A percentile compares a stretch with the other conserved stretches of the same genome.
Evolutionary conservation across 1,284 basidiomycete species (phyloP).

Genomic region (Neotropicomus parvogracilis): DNA sequence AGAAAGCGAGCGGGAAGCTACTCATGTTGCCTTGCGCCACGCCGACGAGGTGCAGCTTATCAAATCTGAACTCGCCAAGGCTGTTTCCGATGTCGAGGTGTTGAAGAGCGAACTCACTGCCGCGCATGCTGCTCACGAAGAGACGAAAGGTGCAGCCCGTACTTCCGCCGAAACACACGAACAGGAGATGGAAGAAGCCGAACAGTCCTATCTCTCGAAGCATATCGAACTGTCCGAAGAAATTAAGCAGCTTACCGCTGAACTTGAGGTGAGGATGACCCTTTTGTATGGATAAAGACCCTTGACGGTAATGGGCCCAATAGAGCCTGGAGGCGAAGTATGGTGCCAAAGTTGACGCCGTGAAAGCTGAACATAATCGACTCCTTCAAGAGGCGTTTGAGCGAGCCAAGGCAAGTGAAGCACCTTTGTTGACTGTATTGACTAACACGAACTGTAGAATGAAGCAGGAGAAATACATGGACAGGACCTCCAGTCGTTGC

Average conservation of each 20-base stretch:
- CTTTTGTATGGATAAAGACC: neutral
- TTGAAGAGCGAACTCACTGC: constrained; percentile 46
- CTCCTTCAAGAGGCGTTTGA: constrained; percentile 68
- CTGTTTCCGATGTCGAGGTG: constrained; percentile 44
- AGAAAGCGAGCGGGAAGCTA: constrained; percentile 41
- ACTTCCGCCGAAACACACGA: constrained; percentile 46
- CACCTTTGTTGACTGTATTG: neutral
- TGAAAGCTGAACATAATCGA: constrained; percentile 65
- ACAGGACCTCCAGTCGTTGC: constrained; percentile 67
- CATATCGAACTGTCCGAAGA: constrained; percentile 58
- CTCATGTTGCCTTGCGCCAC: constrained; percentile 44
- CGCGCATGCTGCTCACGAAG: constrained; percentile 46
- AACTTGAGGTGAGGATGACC: constrained; percentile 54
- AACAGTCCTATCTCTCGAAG: constrained; percentile 44
- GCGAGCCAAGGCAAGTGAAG: constrained; percentile 61
- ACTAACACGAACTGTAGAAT: constrained; percentile 38
- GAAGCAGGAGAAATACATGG: constrained; percentile 65
- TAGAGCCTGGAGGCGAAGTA: constrained; percentile 71
- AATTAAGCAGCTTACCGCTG: constrained; percentile 51
- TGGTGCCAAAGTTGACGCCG: constrained; percentile 57
- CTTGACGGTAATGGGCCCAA: neutral
- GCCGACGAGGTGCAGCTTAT: constrained; percentile 44
- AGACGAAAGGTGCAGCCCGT: constrained; percentile 43
- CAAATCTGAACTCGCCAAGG: constrained; percentile 43
- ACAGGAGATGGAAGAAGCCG: constrained; percentile 47